These are phyloP conservation scores for Barbarea vulgaris DNA, from an alignment of 345 rosid genomes.

Conservation along the genomic window DNA sequence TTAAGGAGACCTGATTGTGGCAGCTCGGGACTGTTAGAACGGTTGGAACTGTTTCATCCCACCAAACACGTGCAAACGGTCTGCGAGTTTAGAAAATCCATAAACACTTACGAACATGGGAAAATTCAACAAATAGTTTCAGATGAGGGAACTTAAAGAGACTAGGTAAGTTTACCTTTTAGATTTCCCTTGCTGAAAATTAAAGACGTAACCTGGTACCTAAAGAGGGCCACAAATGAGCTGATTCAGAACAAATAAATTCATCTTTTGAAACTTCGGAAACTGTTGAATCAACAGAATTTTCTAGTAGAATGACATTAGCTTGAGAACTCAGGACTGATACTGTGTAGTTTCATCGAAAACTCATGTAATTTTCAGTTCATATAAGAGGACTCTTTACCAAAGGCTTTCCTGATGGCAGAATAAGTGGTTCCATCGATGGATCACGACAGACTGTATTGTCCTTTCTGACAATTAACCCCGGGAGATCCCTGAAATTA, in stretches of 20 bases:
- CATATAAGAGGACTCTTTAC: constrained; percentile 44
- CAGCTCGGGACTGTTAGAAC: constrained; percentile 62
- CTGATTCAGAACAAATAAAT: constrained; percentile 13
- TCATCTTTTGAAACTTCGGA: neutral
- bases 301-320: constrained; percentile 10
- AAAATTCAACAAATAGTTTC: constrained; percentile 4
- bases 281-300: neutral
- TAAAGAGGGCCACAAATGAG: constrained; percentile 39
- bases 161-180: constrained; percentile 53
- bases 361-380: neutral
- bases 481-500: constrained; percentile 91
- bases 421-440: constrained; percentile 45
- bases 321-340: neutral
- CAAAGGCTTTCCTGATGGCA: constrained; percentile 88
- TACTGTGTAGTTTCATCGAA: neutral
- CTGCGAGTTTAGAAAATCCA: constrained; percentile 42
- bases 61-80: constrained; percentile 91
- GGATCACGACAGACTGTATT: constrained; percentile 70
- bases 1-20: constrained; percentile 63
- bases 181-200: constrained; percentile 75
- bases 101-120: neutral
- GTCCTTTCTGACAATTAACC: constrained; percentile 65
- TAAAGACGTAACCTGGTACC: constrained; percentile 77
- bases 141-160: neutral
- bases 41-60: constrained; percentile 95